Percentiles rank a stretch among this genome's conserved stretches.
Conservation (phyloP, 495 filamentous ascomycete genomes). For the Neurospora sublineolata region DNA sequence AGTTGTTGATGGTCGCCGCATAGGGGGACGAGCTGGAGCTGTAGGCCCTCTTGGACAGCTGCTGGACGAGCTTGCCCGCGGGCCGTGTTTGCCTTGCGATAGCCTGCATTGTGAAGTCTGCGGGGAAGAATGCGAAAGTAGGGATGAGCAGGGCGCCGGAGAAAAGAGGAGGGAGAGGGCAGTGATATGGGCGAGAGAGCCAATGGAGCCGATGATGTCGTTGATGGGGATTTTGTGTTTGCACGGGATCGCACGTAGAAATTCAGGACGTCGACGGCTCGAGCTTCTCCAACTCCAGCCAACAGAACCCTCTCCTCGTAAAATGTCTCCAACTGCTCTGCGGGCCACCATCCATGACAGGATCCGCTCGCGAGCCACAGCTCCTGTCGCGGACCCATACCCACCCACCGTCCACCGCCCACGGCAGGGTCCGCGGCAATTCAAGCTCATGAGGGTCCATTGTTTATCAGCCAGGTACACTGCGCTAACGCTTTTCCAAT, state of each 20-base stretch:
- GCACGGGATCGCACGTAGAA: neutral
- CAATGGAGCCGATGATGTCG: neutral
- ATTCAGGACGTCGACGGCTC: neutral
- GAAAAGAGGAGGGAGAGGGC: neutral
- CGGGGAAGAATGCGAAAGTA: neutral
- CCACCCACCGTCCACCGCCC: neutral
- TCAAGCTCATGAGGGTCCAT: neutral
- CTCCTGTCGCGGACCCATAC: neutral
- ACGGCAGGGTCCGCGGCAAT: neutral
- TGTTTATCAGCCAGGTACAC: neutral
- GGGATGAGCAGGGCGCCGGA: neutral
- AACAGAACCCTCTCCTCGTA: neutral
- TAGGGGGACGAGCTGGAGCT: conserved; percentile 60
- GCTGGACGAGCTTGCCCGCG: conserved; percentile 31
- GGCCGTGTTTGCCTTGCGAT: conserved; percentile 37
- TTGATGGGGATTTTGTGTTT: neutral
- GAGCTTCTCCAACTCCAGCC: neutral
- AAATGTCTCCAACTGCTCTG: neutral
- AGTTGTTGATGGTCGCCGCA: conserved; percentile 72
- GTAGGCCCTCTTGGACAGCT: conserved; percentile 51
- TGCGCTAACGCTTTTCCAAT: neutral
- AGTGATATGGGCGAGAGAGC: neutral
- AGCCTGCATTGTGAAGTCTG: conserved; percentile 30
- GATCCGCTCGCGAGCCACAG: neutral
- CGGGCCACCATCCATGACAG: neutral